Evolutionary conservation across 306 rosid species (phyloP).

Genomic region (Boehmeria nivea): DNA sequence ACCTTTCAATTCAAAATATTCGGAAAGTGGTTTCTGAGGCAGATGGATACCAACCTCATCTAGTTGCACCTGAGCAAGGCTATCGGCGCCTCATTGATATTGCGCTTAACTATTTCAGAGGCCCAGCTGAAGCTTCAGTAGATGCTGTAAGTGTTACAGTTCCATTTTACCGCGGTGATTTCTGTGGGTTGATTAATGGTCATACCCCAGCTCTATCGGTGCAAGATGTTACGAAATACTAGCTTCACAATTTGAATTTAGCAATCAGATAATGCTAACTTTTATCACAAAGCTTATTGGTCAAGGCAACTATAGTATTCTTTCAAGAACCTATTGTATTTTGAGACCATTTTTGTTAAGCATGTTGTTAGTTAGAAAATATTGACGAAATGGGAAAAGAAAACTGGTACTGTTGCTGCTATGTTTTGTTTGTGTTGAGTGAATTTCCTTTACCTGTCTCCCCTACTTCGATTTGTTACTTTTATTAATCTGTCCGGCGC

Average conservation of each 20-base stretch:
- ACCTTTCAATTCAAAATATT: constrained; percentile 43
- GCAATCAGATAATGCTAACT: too few species aligned
- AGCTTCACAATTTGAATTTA: too few species aligned
- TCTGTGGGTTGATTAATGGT: neutral
- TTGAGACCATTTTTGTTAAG: neutral
- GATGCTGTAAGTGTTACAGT: constrained; percentile 34
- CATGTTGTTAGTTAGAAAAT: neutral
- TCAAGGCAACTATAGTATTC: neutral
- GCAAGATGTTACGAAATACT: constrained; percentile 1
- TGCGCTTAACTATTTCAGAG: constrained; percentile 41
- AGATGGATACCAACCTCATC: constrained; percentile 58
- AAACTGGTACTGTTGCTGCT: too few species aligned
- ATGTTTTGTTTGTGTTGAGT: too few species aligned
- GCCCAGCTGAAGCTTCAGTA: constrained; percentile 51
- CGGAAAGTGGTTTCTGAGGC: constrained; percentile 45
- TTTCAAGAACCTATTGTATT: neutral
- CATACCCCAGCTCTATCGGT: neutral
- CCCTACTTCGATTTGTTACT: neutral
- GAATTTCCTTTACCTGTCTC: neutral
- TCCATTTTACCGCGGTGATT: neutral
- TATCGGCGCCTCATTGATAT: constrained; percentile 48
- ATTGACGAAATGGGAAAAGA: neutral
- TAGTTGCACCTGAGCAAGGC: constrained; percentile 54
- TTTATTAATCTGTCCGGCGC: constrained; percentile 3
- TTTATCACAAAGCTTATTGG: too few species aligned